Evolutionary conservation across 2,329 filamentous ascomycete species (phyloP).

Genomic region (Escovopsis weberi): DNA sequence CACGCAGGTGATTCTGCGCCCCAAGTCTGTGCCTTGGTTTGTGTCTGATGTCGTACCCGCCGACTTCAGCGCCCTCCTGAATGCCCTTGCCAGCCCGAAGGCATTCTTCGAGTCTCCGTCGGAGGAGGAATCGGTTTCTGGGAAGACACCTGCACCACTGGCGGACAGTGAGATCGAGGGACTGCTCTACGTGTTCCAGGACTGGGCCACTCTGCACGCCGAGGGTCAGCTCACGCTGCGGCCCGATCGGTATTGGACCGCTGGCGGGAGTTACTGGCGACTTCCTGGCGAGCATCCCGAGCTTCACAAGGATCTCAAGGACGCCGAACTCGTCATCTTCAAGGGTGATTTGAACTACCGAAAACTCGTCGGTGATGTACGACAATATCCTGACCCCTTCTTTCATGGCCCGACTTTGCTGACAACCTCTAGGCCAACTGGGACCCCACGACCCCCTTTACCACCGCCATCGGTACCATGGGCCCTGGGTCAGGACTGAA

Average conservation of each 20-base stretch:
- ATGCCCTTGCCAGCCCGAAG: conserved; percentile 62
- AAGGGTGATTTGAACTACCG: conserved; percentile 97
- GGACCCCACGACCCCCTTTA: conserved; percentile 79
- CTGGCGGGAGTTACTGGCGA: conserved; percentile 76
- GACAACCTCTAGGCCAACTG: conserved; percentile 33
- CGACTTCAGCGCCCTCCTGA: conserved; percentile 74
- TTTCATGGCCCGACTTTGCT: neutral
- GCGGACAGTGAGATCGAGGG: conserved; percentile 52
- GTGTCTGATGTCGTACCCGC: conserved; percentile 84
- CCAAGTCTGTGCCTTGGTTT: conserved; percentile 95
- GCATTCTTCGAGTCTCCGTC: conserved; percentile 63
- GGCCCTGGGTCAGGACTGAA: conserved; percentile 72
- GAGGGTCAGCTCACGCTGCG: conserved; percentile 75
- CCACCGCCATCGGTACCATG: conserved; percentile 70
- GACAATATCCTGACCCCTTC: conserved; percentile 12
- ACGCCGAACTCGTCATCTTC: conserved; percentile 80
- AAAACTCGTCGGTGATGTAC: conserved; percentile 78
- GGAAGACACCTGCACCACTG: conserved; percentile 45
- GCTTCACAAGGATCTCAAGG: conserved; percentile 63
- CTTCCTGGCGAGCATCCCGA: conserved; percentile 54
- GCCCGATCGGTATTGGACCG: conserved; percentile 85
- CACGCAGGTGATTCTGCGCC: conserved; percentile 75
- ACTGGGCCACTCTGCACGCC: conserved; percentile 67
- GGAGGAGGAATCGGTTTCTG: conserved; percentile 47
- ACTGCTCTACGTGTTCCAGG: conserved; percentile 62